These are phyloP conservation scores for Phytophthora citrophthora DNA, from an alignment of 352 stramenopile genomes.

Conservation along the genomic window DNA sequence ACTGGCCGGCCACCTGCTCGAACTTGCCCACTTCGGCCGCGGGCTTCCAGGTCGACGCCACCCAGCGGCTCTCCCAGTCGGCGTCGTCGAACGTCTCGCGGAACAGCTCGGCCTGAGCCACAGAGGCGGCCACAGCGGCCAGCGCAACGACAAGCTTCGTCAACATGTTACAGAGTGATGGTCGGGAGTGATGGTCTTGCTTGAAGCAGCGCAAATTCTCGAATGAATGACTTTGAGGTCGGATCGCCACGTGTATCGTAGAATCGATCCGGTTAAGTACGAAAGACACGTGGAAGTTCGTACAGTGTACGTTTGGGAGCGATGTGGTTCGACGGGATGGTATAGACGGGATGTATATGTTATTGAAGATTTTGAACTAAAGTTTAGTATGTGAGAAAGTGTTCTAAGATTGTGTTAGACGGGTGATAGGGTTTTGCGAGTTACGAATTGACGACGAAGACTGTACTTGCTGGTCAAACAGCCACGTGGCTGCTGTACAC, in stretches of 20 bases:
- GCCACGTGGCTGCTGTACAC: constrained; percentile 23
- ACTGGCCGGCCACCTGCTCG: constrained; percentile 93
- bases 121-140: constrained; percentile 51
- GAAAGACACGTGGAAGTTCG: constrained; percentile 26
- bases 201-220: constrained; percentile 37
- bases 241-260: constrained; percentile 39
- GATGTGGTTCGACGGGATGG: background rate
- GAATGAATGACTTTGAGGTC: constrained; percentile 27
- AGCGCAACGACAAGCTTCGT: constrained; percentile 70
- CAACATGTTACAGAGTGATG: constrained; percentile 53
- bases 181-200: constrained; percentile 16
- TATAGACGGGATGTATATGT: background rate
- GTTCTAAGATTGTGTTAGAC: background rate
- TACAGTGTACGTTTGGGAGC: background rate
- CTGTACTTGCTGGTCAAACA: constrained; percentile 7
- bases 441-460: constrained; percentile 11
- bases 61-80: constrained; percentile 74
- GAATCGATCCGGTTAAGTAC: constrained; percentile 10
- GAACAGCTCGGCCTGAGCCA: constrained; percentile 88
- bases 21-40: constrained; percentile 94
- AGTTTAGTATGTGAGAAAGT: background rate
- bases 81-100: constrained; percentile 94
- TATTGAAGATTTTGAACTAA: background rate
- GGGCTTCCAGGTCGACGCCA: constrained; percentile 96
- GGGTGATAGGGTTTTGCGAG: background rate